Percentiles rank a stretch among this genome's conserved stretches.
Conservation (phyloP, 2,329 filamentous ascomycete species). For the Cadophora luteo-olivacea region DNA sequence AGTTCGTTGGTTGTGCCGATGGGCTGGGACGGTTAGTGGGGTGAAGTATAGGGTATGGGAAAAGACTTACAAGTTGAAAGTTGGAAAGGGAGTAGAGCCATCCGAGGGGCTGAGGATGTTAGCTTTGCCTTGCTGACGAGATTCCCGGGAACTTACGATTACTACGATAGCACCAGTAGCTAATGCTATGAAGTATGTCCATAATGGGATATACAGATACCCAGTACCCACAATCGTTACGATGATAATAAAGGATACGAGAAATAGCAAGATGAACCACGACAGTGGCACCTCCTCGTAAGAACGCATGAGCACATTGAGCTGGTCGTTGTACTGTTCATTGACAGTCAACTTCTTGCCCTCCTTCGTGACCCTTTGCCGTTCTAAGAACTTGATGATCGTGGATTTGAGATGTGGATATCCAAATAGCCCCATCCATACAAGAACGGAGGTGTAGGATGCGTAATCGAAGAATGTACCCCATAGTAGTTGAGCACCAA, state of each 20-base stretch:
- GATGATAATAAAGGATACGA: slow-evolving; percentile 55
- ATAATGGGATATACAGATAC: slow-evolving; percentile 63
- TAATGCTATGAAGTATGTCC: slow-evolving; percentile 65
- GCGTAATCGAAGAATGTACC: slow-evolving; percentile 66
- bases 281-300: slow-evolving; percentile 65
- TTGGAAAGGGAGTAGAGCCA: slow-evolving; percentile 68
- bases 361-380: slow-evolving; percentile 40
- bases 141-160: slow-evolving; percentile 40
- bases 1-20: slow-evolving; percentile 67
- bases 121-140: not conserved
- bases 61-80: slow-evolving; percentile 47
- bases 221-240: slow-evolving; percentile 57
- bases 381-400: slow-evolving; percentile 51
- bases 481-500: slow-evolving; percentile 64
- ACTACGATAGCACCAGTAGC: slow-evolving; percentile 61
- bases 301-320: slow-evolving; percentile 63
- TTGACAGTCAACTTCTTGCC: slow-evolving; percentile 50
- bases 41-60: not conserved
- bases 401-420: slow-evolving; percentile 55
- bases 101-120: slow-evolving; percentile 51
- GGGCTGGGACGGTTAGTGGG: slow-evolving; percentile 45
- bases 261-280: slow-evolving; percentile 62
- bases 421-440: slow-evolving; percentile 64
- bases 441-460: slow-evolving; percentile 61
- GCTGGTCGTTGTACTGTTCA: slow-evolving; percentile 62